Conservation (phyloP, 371 early-diverging fungal genomes). For the Massospora cicadina region DNA sequence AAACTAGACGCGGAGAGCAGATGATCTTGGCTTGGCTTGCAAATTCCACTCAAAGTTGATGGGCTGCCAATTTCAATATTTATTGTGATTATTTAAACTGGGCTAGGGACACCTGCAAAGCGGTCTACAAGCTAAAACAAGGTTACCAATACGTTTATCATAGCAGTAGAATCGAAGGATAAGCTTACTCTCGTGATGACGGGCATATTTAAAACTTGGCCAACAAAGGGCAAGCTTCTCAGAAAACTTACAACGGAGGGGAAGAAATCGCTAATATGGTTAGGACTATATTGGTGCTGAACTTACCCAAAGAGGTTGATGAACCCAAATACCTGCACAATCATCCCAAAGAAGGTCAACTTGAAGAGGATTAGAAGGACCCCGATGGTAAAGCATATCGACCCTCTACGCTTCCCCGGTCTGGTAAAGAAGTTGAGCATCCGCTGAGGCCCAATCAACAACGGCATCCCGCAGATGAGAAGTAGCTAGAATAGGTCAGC, state of each 20-base stretch:
- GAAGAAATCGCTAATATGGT: conserved; percentile 70
- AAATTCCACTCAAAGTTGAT: no score
- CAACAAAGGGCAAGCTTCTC: conserved; percentile 75
- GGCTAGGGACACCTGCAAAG: background rate
- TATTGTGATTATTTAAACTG: background rate
- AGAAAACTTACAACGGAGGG: conserved; percentile 77
- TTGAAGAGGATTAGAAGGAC: conserved; percentile 69
- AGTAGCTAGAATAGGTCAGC: conserved; percentile 37
- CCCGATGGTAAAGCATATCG: conserved; percentile 82
- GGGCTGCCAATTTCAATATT: no score
- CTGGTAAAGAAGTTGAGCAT: conserved; percentile 69
- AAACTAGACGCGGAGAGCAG: no score
- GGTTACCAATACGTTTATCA: no score
- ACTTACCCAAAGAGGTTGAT: conserved; percentile 87
- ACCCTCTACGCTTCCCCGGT: conserved; percentile 67
- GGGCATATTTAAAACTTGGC: conserved; percentile 63
- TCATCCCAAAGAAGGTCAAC: conserved; percentile 79
- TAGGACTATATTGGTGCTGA: background rate
- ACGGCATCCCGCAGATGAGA: conserved; percentile 71
- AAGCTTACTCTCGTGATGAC: conserved; percentile 46
- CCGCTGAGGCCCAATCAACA: conserved; percentile 72
- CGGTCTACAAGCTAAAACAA: background rate
- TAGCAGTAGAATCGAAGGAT: background rate
- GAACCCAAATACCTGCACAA: conserved; percentile 83
- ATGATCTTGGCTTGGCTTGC: no score